A percentile compares a stretch with the other conserved stretches of the same genome.
These are phyloP conservation scores for Phellopilus nigrolimitatus DNA, from an alignment of 1,284 basidiomycete species.

Conservation along the genomic window DNA sequence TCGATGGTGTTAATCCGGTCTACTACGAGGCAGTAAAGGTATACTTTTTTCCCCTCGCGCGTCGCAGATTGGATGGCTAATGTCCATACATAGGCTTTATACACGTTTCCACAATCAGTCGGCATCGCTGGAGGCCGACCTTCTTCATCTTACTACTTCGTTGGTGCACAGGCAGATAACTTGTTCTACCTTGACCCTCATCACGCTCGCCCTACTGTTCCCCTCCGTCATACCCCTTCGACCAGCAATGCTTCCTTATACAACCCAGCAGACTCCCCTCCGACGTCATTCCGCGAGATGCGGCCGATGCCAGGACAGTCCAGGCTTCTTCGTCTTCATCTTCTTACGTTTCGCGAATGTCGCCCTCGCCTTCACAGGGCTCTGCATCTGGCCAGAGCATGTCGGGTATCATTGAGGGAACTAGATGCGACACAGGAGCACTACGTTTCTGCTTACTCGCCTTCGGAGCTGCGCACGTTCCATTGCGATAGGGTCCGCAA, in stretches of 20 bases:
- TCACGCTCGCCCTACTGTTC: conserved; percentile 78
- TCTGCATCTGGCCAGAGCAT: conserved; percentile 11
- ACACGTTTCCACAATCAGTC: conserved; percentile 91
- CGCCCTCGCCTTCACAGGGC: conserved; percentile 12
- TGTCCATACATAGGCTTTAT: conserved; percentile 57
- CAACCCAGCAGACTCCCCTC: conserved; percentile 37
- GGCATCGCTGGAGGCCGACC: conserved; percentile 96
- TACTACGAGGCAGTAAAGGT: conserved; percentile 96
- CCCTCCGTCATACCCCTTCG: conserved; percentile 58
- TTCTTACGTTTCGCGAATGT: conserved; percentile 22
- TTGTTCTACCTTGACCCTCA: conserved; percentile 98
- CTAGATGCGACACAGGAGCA: conserved; percentile 49
- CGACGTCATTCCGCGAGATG: conserved; percentile 46
- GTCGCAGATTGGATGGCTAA: neutral
- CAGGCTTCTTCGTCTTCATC: conserved; percentile 47
- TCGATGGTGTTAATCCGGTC: conserved; percentile 92
- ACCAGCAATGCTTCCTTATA: neutral
- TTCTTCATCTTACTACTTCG: conserved; percentile 95
- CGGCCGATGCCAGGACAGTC: conserved; percentile 53
- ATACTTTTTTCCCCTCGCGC: conserved; percentile 22
- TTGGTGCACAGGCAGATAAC: conserved; percentile 85
- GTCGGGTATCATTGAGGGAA: conserved; percentile 22
- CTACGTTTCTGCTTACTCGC: conserved; percentile 58
- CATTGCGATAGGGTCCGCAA: conserved; percentile 92
- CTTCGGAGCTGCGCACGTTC: conserved; percentile 77